phyloP scores from a whole-genome alignment of 2,329 filamentous ascomycete genomes.

The Trichoderma breve region DNA sequence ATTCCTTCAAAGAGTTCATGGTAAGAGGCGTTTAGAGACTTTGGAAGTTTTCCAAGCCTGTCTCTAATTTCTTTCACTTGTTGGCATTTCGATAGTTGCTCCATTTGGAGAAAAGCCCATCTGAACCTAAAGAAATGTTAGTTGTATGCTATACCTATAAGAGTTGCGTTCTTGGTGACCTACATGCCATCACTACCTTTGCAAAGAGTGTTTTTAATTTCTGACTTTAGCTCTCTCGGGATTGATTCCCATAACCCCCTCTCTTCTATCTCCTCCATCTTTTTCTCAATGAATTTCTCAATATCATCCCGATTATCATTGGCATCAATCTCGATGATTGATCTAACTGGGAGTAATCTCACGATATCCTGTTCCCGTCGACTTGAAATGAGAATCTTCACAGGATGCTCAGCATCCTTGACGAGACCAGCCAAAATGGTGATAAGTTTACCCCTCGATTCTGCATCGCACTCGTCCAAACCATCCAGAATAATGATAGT shows the following conservation, averaged over 20 bases:
- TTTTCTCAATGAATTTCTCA: neutral
- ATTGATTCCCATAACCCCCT: neutral
- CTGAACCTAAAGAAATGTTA: neutral
- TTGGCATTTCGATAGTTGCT: neutral
- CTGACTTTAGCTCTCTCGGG: neutral
- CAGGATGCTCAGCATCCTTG: neutral
- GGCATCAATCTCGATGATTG: neutral
- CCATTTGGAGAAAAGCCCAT: constrained; percentile 5
- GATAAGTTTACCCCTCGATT: neutral
- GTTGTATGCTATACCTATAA: neutral
- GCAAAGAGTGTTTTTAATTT: neutral
- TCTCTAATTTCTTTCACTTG: neutral
- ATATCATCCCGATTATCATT: neutral
- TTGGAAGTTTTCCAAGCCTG: constrained; percentile 8
- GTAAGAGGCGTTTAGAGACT: neutral
- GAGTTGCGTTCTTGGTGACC: neutral
- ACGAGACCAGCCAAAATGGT: neutral
- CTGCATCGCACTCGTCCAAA: constrained; percentile 1
- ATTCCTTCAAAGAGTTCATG: neutral
- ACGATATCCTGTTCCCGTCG: constrained; percentile 6
- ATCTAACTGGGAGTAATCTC: neutral
- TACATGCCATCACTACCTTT: neutral
- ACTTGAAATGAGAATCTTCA: neutral
- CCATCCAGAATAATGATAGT: neutral
- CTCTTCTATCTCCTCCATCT: neutral